Evolutionary conservation across 2,329 filamentous ascomycete genomes (phyloP).

Genomic region (Hysterium pulicare): DNA sequence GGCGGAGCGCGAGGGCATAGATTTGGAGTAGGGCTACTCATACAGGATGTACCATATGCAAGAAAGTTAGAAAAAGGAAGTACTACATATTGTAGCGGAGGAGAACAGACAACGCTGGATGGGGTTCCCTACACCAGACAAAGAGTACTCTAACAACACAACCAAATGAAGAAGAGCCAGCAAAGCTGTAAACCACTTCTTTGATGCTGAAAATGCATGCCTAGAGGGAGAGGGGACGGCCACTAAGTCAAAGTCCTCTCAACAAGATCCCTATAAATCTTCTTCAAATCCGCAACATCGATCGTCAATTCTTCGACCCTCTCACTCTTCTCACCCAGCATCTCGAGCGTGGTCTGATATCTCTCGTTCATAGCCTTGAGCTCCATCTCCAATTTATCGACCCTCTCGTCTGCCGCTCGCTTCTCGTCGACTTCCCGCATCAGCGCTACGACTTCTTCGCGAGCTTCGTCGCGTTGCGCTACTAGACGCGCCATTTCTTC

Average conservation of each 20-base stretch:
- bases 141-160: no score
- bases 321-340: constrained; percentile 97
- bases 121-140: neutral
- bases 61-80: no score
- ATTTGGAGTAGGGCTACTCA: constrained; percentile 41
- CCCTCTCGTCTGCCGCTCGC: constrained; percentile 56
- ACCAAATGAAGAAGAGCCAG: no score
- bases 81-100: no score
- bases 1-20: constrained; percentile 82
- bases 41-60: no score
- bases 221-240: neutral
- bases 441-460: constrained; percentile 83
- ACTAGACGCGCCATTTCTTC: constrained; percentile 81
- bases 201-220: neutral
- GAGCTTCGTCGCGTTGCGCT: constrained; percentile 84
- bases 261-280: constrained; percentile 90
- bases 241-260: constrained; percentile 55
- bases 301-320: constrained; percentile 83
- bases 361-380: constrained; percentile 67
- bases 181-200: neutral
- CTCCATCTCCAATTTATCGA: constrained; percentile 64
- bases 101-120: no score
- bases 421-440: constrained; percentile 83
- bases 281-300: constrained; percentile 90
- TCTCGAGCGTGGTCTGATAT: constrained; percentile 88